Base-by-base conservation (phyloP, 2,329 filamentous ascomycete genomes). In the Drechslerella stenobrocha region DNA sequence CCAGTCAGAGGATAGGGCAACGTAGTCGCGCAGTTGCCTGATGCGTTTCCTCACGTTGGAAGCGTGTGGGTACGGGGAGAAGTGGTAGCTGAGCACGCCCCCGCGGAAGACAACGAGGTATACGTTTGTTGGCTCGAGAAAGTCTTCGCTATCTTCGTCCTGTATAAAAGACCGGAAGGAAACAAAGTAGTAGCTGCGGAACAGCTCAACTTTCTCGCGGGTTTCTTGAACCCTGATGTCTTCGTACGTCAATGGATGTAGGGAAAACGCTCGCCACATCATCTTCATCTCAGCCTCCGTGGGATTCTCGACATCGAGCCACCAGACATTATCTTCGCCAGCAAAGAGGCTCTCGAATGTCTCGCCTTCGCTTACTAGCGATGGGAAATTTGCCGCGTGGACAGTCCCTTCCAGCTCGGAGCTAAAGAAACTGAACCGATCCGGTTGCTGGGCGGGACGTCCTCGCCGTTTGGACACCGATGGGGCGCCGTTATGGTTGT, bases 121-220 rank as follows among this genome's bases (percentile, higher is more conserved):
- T 83, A 98, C 90, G 77, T 97, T 96, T 74, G 98, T 88, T 0
- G 93, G 92, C 73, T 97, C 90, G 45, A 98, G 82, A 75, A 95
- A 96, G 74, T 95, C 86, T 60, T 93, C 89, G 75, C 86, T 95
- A 72, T 87, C 87, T 67, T 85, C 84, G 74, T 98, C 93, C 76
- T 97, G 93, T 75, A 98, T 93, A 74, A 98, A 98, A 0, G 90
- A 95, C 13, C 93, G 88, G 76, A 98, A 98, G 76, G 96, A 97
- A 78, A 98, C 89, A 74, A 98, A 96, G 77, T 98, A 98, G 78
- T 98, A 98, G 75, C 95, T 88, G 30, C 89, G 87, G 80, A 98
- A 98, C 0, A 98, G 81, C 76, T 98, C 93, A 0, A 98, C 93
- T 78, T 98, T 98, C 75, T 98, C 93, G 20, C 93, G 91, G 37